Conservation (phyloP, 768 basidiomycete species). For the Lactarius sanguifluus region DNA sequence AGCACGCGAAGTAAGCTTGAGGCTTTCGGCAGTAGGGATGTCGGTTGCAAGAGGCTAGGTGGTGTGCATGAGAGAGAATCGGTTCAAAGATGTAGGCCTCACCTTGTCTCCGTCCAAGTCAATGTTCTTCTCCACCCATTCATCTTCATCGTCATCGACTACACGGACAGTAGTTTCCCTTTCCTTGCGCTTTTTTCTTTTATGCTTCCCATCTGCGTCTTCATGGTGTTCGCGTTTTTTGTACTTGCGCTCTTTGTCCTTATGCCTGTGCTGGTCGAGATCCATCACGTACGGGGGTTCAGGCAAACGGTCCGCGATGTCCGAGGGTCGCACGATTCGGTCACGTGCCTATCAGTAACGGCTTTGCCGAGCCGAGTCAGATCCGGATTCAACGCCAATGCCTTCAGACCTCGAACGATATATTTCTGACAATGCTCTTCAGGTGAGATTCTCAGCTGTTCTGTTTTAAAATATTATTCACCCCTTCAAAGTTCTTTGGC, state of each 20-base stretch:
- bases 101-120: conserved; percentile 76
- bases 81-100: conserved; percentile 20
- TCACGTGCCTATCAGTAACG: conserved; percentile 6
- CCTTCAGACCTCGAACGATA: conserved; percentile 65
- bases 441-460: conserved; percentile 44
- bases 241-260: conserved; percentile 43
- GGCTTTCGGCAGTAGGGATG: conserved; percentile 73
- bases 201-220: conserved; percentile 40
- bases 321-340: neutral
- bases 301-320: neutral
- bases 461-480: conserved; percentile 6
- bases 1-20: conserved; percentile 66
- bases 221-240: conserved; percentile 56
- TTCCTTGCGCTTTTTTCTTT: conserved; percentile 39
- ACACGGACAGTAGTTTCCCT: conserved; percentile 46
- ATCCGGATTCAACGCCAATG: conserved; percentile 55
- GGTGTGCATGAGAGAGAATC: conserved; percentile 11
- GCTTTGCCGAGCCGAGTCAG: neutral
- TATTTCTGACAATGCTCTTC: conserved; percentile 75
- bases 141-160: conserved; percentile 74
- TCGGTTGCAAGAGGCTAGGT: conserved; percentile 61
- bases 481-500: conserved; percentile 65
- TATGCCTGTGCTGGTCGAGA: conserved; percentile 38
- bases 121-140: conserved; percentile 90
- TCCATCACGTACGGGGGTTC: conserved; percentile 6